Evolutionary conservation across 1,139 yeast genomes (phyloP).

Genomic region (Saccharomyces uvarum): DNA sequence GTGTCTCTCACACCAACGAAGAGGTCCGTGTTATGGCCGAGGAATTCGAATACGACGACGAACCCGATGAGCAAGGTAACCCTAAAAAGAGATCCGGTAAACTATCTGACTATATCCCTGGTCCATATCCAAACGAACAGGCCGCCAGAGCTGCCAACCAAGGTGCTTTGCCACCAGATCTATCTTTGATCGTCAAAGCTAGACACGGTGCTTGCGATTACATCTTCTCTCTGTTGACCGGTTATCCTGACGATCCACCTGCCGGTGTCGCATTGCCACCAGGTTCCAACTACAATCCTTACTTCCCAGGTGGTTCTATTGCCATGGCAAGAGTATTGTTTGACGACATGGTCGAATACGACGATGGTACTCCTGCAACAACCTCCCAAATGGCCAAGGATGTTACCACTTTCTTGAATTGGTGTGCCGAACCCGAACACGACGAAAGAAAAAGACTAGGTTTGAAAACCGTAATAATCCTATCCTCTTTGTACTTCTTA

Average conservation of each 20-base stretch:
- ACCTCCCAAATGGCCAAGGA: conserved; percentile 99
- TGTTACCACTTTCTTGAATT: conserved; percentile 88
- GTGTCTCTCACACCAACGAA: conserved; percentile 84
- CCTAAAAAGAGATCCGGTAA: conserved; percentile 98
- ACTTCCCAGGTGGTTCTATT: conserved; percentile 99
- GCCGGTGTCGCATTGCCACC: conserved; percentile 92
- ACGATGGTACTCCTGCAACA: conserved; percentile 97
- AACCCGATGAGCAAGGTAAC: conserved; percentile 98
- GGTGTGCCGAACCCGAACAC: conserved; percentile 98
- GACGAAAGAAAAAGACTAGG: conserved; percentile 98
- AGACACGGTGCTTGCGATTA: conserved; percentile 98
- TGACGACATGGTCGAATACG: conserved; percentile 95
- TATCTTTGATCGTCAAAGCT: conserved; percentile 94
- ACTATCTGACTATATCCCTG: conserved; percentile 90
- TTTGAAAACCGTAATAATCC: conserved; percentile 78
- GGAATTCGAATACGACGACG: conserved; percentile 96
- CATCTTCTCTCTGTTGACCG: conserved; percentile 89
- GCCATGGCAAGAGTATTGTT: conserved; percentile 98
- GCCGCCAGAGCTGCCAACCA: conserved; percentile 99
- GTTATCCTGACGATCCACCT: conserved; percentile 98
- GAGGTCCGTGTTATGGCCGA: conserved; percentile 94
- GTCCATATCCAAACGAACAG: conserved; percentile 94
- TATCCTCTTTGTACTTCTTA: conserved; percentile 72
- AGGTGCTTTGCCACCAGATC: conserved; percentile 98
- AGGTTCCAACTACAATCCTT: conserved; percentile 96